A percentile compares a stretch with the other conserved stretches of the same genome.
Evolutionary conservation across 2,329 filamentous ascomycete genomes (phyloP).

Genomic region (Rachicladosporium sp.): DNA sequence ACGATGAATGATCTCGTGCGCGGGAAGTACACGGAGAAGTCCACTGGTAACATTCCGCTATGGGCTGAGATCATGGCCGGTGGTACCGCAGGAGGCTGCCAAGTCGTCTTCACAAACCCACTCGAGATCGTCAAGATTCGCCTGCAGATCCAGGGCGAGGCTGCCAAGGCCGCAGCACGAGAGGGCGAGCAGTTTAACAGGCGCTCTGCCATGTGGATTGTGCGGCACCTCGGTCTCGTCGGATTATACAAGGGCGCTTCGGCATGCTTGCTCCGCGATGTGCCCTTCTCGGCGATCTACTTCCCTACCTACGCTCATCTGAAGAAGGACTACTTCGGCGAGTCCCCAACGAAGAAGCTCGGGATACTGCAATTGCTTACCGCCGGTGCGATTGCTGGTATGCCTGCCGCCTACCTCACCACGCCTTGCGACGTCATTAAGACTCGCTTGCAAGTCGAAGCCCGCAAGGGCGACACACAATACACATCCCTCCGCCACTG

Average conservation of each 20-base stretch:
- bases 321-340: constrained; percentile 88
- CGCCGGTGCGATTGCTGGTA: constrained; percentile 69
- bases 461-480: constrained; percentile 79
- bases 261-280: constrained; percentile 87
- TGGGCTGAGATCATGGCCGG: constrained; percentile 71
- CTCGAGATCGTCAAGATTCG: constrained; percentile 99
- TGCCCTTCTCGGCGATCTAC: constrained; percentile 97
- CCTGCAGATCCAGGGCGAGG: constrained; percentile 91
- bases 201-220: constrained; percentile 94
- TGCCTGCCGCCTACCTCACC: constrained; percentile 63
- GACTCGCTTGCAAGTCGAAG: constrained; percentile 93
- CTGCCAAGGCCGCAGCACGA: constrained; percentile 60
- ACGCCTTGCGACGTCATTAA: constrained; percentile 99
- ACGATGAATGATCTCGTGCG: constrained; percentile 94
- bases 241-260: constrained; percentile 95
- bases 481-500: constrained; percentile 84
- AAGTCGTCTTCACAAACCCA: constrained; percentile 97
- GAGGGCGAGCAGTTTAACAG: constrained; percentile 70
- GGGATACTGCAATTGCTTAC: constrained; percentile 83
- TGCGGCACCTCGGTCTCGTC: constrained; percentile 83
- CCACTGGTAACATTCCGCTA: constrained; percentile 59
- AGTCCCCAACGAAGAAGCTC: constrained; percentile 74
- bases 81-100: constrained; percentile 80
- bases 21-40: constrained; percentile 57
- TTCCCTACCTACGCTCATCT: constrained; percentile 94